phyloP scores from a whole-genome alignment of 2,329 filamentous ascomycete genomes.

The Parastagonospora avenae region DNA sequence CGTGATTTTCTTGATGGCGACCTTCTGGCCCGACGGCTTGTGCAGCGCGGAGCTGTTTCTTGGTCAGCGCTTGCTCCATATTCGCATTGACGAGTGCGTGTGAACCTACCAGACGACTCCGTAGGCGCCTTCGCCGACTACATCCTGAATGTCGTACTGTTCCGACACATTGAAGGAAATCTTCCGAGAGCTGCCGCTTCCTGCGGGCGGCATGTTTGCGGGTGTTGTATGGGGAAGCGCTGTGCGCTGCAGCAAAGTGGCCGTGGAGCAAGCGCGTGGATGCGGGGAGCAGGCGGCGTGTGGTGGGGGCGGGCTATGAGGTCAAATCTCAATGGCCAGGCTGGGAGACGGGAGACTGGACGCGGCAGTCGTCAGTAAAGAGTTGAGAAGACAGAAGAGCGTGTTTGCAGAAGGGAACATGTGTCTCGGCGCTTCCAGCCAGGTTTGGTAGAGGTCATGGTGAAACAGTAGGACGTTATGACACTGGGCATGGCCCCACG shows the following conservation, averaged over 20 bases:
- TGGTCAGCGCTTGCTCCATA: slow-evolving; percentile 21
- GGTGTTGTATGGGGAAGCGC: slow-evolving; percentile 21
- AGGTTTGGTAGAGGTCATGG: slow-evolving; percentile 20
- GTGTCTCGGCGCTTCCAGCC: slow-evolving; percentile 20
- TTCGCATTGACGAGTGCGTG: background rate
- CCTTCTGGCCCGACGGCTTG: slow-evolving; percentile 97
- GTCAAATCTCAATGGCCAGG: no score
- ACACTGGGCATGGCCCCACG: slow-evolving; percentile 29
- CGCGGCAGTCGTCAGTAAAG: slow-evolving; percentile 20
- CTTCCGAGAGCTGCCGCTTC: slow-evolving; percentile 71
- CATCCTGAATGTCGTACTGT: slow-evolving; percentile 99
- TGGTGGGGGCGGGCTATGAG: no score
- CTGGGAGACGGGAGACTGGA: background rate
- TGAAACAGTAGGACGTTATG: slow-evolving; percentile 34
- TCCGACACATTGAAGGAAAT: slow-evolving; percentile 99
- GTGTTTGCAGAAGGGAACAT: slow-evolving; percentile 23
- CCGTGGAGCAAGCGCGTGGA: slow-evolving; percentile 11
- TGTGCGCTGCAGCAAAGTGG: slow-evolving; percentile 18
- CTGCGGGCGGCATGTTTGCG: slow-evolving; percentile 44
- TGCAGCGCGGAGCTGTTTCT: slow-evolving; percentile 83
- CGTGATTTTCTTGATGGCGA: slow-evolving; percentile 99
- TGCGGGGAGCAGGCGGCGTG: background rate
- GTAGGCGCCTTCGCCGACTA: slow-evolving; percentile 97
- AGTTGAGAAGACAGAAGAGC: slow-evolving; percentile 11
- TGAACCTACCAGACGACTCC: slow-evolving; percentile 90